These are phyloP conservation scores for Hydrangea macrophylla DNA, from an alignment of 148 eudicot species.

Conservation along the genomic window DNA sequence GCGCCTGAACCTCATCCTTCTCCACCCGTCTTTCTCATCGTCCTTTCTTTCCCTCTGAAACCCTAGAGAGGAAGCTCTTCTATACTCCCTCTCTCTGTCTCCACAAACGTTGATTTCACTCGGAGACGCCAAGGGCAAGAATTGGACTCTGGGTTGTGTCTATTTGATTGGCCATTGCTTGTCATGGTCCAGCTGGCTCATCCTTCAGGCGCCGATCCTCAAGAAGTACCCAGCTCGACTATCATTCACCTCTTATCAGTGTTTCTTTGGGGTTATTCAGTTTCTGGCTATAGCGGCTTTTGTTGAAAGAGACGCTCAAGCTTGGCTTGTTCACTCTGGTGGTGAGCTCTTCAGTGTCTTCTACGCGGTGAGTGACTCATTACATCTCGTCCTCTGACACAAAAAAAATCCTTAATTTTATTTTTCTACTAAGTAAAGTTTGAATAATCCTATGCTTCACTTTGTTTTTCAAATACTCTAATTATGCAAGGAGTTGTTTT, in stretches of 20 bases:
- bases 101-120: conserved; percentile 39
- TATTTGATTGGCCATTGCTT: conserved; percentile 90
- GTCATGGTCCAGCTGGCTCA: conserved; percentile 97
- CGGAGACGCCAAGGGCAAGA: conserved; percentile 78
- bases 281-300: conserved; percentile 77
- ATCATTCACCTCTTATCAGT: conserved; percentile 88
- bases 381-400: neutral
- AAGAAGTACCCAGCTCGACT: conserved; percentile 92
- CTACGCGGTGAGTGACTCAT: conserved; percentile 68
- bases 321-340: conserved; percentile 88
- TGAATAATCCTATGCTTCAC: too few species aligned
- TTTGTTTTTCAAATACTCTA: too few species aligned
- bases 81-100: too few species aligned
- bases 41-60: too few species aligned
- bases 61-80: too few species aligned
- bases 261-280: conserved; percentile 90
- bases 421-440: too few species aligned
- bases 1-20: too few species aligned
- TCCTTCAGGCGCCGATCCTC: conserved; percentile 78
- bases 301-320: conserved; percentile 71
- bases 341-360: conserved; percentile 88
- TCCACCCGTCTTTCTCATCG: too few species aligned
- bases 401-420: too few species aligned
- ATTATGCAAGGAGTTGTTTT: too few species aligned
- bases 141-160: conserved; percentile 91